Evolutionary conservation across 768 basidiomycete genomes (phyloP), one percentile per base, ranked within the genome.

Genomic region (Suillus variegatus): DNA sequence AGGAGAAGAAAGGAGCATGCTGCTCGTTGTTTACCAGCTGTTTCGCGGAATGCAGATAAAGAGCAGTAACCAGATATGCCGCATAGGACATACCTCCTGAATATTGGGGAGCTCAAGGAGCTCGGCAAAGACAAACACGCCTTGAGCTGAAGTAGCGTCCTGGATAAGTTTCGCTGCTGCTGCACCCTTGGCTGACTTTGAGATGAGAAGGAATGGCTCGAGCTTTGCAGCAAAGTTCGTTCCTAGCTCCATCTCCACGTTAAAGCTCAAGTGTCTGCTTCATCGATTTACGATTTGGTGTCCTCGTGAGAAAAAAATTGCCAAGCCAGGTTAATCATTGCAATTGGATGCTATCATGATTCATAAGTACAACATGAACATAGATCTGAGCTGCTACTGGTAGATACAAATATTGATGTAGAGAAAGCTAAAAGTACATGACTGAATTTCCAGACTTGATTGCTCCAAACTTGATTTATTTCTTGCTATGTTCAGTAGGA

Each of bases 121-220:
- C 76, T 99, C 96, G 0, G 89, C 87, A 73, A 97, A 99, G 65
- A 95, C 92, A 75, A 93, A 97, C 55, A 97, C 92, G 12, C 95
- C 96, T 18, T 90, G 89, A 0, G 96, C 93, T 52, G 92, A 85
- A 32, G 91, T 95, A 63, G 90, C 96, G 73, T 97, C 91, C 71
- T 88, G 84, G 38, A 96, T 79, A 63, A 96, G 86, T 74, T 96
- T 95, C 7, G 94, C 95, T 0, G 95, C 95, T 0, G 92, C 94
- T 0, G 94, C 94, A 1, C 97, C 97, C 73, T 94, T 96, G 12
- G 92, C 86, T 0, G 93, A 92, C 75, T 96, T 95, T 4, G 91
- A 94, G 80, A 98, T 94, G 66, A 98, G 85, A 51, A 97, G 76
- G 77, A 92, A 97, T 0, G 95, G 94, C 78, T 98, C 95, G 13